Percentiles rank a stretch among this genome's conserved stretches.
phyloP scores from a whole-genome alignment of 768 basidiomycete species.

The Mycena rosella region DNA sequence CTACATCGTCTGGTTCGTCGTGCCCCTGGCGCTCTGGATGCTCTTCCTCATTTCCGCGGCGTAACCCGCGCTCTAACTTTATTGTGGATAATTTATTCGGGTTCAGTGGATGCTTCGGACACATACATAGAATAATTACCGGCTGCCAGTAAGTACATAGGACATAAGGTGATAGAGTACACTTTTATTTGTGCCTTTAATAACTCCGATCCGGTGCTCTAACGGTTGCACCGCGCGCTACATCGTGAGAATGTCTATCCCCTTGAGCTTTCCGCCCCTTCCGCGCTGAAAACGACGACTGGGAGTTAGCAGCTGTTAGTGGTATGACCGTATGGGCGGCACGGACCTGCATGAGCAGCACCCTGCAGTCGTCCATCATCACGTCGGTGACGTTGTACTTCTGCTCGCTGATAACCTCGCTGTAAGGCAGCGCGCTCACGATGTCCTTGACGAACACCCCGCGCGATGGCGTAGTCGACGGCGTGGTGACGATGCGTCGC shows the following conservation, averaged over 20 bases:
- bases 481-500: constrained; percentile 54
- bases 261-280: constrained; percentile 51
- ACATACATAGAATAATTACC: constrained; percentile 12
- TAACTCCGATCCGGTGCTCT: neutral
- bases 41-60: constrained; percentile 40
- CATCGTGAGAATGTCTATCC: constrained; percentile 61
- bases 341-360: constrained; percentile 62
- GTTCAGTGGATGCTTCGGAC: no score
- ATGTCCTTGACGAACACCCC: constrained; percentile 63
- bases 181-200: neutral
- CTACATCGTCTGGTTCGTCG: constrained; percentile 16
- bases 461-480: constrained; percentile 56
- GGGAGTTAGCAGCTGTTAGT: constrained; percentile 1
- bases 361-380: constrained; percentile 68
- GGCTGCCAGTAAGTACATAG: neutral
- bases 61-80: neutral
- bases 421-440: constrained; percentile 62
- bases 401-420: constrained; percentile 63
- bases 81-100: constrained; percentile 3
- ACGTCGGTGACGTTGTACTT: constrained; percentile 65
- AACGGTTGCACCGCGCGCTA: constrained; percentile 36
- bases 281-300: constrained; percentile 48
- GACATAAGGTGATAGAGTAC: neutral
- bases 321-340: neutral
- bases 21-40: constrained; percentile 27